Conservation (phyloP, 2,329 filamentous ascomycete genomes). For the Trichoderma polysporum region DNA sequence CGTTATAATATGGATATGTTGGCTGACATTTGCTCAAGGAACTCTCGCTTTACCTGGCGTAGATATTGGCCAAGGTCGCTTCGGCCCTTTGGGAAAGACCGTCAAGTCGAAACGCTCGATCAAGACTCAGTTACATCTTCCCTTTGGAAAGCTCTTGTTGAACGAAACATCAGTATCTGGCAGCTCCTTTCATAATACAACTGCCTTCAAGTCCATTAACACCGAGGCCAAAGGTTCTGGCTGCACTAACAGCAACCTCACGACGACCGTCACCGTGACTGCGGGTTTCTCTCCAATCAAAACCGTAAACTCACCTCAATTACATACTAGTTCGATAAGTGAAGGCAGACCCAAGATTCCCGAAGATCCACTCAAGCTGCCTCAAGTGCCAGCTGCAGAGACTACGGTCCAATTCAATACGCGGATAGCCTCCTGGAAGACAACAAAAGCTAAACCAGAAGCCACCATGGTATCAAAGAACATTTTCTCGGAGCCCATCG, state of each 20-base stretch:
- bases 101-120: background rate
- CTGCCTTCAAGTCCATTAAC: background rate
- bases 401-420: background rate
- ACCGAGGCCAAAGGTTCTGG: background rate
- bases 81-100: background rate
- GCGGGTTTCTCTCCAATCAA: background rate
- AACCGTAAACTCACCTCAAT: background rate
- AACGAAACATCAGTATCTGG: background rate
- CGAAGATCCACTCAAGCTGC: background rate
- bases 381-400: background rate
- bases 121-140: background rate
- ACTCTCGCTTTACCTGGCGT: background rate
- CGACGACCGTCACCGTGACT: slow-evolving; percentile 4
- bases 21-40: slow-evolving; percentile 23
- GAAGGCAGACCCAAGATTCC: background rate
- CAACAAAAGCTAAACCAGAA: background rate
- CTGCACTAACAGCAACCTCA: background rate
- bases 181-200: background rate
- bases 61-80: background rate
- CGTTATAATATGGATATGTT: slow-evolving; percentile 18
- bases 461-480: slow-evolving; percentile 38
- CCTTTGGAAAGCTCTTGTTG: background rate
- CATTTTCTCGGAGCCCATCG: slow-evolving; percentile 58
- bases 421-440: background rate
- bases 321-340: background rate